phyloP scores from a whole-genome alignment of 1,139 yeast species.

The Suhomyces bribrorum region DNA sequence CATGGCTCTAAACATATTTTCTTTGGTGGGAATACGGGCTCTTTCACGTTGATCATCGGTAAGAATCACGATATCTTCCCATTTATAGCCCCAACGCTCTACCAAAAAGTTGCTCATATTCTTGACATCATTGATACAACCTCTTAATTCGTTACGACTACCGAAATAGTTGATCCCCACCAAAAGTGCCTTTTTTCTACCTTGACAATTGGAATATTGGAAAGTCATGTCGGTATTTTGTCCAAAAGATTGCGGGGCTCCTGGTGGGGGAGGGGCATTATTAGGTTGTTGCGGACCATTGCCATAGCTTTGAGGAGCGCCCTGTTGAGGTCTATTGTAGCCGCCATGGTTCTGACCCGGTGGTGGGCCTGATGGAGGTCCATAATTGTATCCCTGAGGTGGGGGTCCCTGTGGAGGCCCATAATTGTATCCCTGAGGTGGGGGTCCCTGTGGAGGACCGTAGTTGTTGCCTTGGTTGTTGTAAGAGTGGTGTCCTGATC shows the following conservation, averaged over 20 bases:
- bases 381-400: conserved; percentile 7
- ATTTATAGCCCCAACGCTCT: conserved; percentile 61
- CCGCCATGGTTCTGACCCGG: conserved; percentile 10
- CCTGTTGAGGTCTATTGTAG: conserved; percentile 14
- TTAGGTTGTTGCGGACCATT: conserved; percentile 12
- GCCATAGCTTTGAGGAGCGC: conserved; percentile 14
- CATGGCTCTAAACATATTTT: conserved; percentile 83
- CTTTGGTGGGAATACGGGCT: conserved; percentile 71
- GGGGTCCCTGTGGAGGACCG: conserved; percentile 16
- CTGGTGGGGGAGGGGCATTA: conserved; percentile 17
- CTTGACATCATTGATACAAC: conserved; percentile 83
- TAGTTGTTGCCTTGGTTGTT: conserved; percentile 14
- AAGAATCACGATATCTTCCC: conserved; percentile 80
- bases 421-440: conserved; percentile 12
- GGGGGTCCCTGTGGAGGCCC: conserved; percentile 18
- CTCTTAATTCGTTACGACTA: conserved; percentile 65
- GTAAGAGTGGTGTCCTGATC: conserved; percentile 20
- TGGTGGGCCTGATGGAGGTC: conserved; percentile 10
- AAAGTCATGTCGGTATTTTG: conserved; percentile 24
- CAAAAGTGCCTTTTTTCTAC: conserved; percentile 76
- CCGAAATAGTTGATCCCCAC: conserved; percentile 90
- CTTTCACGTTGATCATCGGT: conserved; percentile 72
- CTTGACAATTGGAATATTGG: conserved; percentile 74
- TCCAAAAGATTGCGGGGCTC: conserved; percentile 25
- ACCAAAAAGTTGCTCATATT: conserved; percentile 61